Evolutionary conservation across 1,284 basidiomycete species (phyloP), one percentile per base, ranked within the genome.

Genomic region (Pholiota adiposa): DNA sequence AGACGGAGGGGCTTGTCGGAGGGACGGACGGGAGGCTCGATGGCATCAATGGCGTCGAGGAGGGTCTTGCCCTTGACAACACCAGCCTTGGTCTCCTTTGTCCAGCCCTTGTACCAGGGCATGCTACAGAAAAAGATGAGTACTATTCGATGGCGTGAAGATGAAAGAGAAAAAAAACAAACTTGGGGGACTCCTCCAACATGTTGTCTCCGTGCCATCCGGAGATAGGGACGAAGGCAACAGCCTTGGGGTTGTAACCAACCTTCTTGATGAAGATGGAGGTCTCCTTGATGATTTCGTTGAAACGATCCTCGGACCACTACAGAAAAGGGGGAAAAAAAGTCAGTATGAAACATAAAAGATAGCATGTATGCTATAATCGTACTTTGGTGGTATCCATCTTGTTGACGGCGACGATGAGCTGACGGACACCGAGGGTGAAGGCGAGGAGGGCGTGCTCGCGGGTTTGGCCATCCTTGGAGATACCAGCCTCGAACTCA

Each of bases 201-300:
- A 99, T 99, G 93, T 99, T 99, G 90, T 99, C 97, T 79, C 97
- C 97, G 88, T 98, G 95, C 97, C 97, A 99, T 72, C 97, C 97
- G 65, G 97, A 99, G 83, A 99, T 98, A 75, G 97, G 97, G 69
- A 99, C 97, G 85, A 99, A 99, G 69, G 97, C 88, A 69, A 99
- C 96, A 60, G 88, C 77, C 89, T 98, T 98, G 79, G 97, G 97
- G 92, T 99, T 98, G 91, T 97, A 99, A 66, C 97, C 97, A 78
- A 99, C 97, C 91, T 99, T 99, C 91, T 99, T 99, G 84, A 99
- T 98, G 90, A 99, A 99, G 81, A 85, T 91, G 73, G 94, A 96
- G 60, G 96, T 96, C 85, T 99, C 97, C 88, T 98, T 98, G 84
- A 99, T 82, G 75, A 99, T 99, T 92, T 99, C 97, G 82, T 97